Evolutionary conservation across 2,329 filamentous ascomycete species (phyloP).

Genomic region (Reticulascus tulasneorum): DNA sequence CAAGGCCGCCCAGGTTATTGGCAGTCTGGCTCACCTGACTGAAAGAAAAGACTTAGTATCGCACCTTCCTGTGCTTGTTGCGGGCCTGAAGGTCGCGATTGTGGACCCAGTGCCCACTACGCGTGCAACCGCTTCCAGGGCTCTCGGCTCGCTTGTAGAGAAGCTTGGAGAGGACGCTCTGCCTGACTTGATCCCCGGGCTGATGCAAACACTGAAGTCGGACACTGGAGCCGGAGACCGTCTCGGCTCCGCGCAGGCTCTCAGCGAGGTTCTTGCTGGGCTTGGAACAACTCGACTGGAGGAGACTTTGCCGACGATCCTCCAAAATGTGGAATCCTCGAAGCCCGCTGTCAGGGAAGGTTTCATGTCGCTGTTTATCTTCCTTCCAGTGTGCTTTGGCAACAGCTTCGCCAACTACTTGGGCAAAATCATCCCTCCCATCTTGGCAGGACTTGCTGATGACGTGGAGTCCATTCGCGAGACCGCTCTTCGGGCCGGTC

Average conservation of each 20-base stretch:
- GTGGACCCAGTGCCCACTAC: conserved; percentile 97
- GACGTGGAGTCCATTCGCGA: conserved; percentile 96
- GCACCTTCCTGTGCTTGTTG: conserved; percentile 87
- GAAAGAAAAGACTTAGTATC: conserved; percentile 90
- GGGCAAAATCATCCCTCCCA: conserved; percentile 90
- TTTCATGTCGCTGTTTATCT: conserved; percentile 99
- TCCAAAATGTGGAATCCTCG: conserved; percentile 91
- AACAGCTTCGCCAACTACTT: conserved; percentile 98
- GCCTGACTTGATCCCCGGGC: conserved; percentile 92
- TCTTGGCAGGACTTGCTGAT: conserved; percentile 89
- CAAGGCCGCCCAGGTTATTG: conserved; percentile 96
- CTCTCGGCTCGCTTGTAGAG: conserved; percentile 92
- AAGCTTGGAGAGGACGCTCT: conserved; percentile 96
- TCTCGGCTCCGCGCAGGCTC: conserved; percentile 91
- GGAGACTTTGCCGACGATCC: conserved; percentile 90
- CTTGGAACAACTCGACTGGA: conserved; percentile 88
- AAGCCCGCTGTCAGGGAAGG: conserved; percentile 91
- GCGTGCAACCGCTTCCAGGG: conserved; percentile 91
- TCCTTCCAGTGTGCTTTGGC: conserved; percentile 96
- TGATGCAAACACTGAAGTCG: conserved; percentile 97
- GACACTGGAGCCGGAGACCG: conserved; percentile 95
- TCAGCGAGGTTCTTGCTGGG: conserved; percentile 93
- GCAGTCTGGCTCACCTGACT: conserved; percentile 92
- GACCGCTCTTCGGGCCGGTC: conserved; percentile 89
- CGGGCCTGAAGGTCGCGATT: conserved; percentile 81